A percentile compares a stretch with the other conserved stretches of the same genome.
These are phyloP conservation scores for Phytopythium aichiense DNA, from an alignment of 352 stramenopile species.

Conservation along the genomic window DNA sequence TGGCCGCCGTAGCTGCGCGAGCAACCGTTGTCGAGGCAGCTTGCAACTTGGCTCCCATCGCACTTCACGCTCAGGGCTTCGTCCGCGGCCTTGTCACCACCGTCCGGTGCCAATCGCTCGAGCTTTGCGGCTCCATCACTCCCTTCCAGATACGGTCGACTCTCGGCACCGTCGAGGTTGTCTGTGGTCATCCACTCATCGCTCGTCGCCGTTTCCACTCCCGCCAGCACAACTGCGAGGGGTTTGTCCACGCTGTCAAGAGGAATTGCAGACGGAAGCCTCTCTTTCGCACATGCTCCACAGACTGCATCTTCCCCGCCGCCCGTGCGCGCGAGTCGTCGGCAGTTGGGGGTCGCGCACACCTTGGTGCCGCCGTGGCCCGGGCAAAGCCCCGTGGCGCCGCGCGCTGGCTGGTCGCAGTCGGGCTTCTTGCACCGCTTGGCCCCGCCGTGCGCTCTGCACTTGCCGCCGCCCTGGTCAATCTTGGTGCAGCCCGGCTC, in stretches of 20 bases:
- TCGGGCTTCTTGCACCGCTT: conserved; percentile 49
- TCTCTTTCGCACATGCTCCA: conserved; percentile 30
- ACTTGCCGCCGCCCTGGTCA: conserved; percentile 78
- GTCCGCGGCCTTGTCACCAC: neutral
- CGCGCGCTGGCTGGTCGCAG: conserved; percentile 57
- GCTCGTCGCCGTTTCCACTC: neutral
- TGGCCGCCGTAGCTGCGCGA: conserved; percentile 51
- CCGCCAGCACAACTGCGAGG: neutral
- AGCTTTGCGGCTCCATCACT: neutral
- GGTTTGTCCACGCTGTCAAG: neutral
- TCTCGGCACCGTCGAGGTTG: neutral
- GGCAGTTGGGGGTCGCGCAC: conserved; percentile 51
- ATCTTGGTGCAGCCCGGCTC: conserved; percentile 75
- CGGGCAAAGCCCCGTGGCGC: conserved; percentile 52
- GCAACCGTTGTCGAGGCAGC: conserved; percentile 67
- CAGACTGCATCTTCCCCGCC: conserved; percentile 35
- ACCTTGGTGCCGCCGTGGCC: conserved; percentile 59
- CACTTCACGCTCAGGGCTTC: conserved; percentile 17
- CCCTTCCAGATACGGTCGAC: neutral
- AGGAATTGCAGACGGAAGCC: neutral
- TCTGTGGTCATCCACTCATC: neutral
- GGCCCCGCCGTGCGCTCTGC: conserved; percentile 67
- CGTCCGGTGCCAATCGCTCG: neutral
- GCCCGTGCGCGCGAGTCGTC: conserved; percentile 48
- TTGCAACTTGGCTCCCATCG: conserved; percentile 35